Conservation (phyloP, 179 eudicot genomes). For the Silene coronaria region DNA sequence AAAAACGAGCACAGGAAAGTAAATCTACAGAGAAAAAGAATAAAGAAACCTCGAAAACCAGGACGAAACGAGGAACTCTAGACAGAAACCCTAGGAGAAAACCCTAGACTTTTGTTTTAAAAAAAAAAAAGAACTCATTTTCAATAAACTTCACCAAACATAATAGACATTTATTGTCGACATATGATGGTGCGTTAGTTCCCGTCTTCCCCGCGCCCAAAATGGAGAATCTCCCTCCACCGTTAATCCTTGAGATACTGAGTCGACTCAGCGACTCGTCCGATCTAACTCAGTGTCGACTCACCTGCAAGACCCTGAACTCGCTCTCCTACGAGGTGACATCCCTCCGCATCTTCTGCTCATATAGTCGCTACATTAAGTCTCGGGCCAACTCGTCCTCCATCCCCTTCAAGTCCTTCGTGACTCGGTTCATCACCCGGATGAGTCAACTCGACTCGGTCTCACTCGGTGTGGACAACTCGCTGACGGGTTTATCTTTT, state of each 20-base stretch:
- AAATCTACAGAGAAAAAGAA: no score
- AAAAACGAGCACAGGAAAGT: no score
- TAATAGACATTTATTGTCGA: no score
- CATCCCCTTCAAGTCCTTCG: conserved; percentile 43
- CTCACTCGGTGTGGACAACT: conserved; percentile 46
- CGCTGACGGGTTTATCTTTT: conserved; percentile 27
- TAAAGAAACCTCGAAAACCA: no score
- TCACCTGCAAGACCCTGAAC: conserved; percentile 40
- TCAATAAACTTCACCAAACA: no score
- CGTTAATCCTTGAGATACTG: conserved; percentile 43
- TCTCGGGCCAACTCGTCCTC: conserved; percentile 25
- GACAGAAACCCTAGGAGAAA: no score
- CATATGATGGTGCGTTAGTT: no score
- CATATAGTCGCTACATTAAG: conserved; percentile 40
- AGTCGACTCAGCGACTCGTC: conserved; percentile 40
- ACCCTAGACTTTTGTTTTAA: no score
- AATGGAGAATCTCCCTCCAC: conserved; percentile 53
- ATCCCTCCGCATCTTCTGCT: conserved; percentile 41
- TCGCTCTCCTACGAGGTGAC: conserved; percentile 36
- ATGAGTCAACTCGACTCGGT: conserved; percentile 29
- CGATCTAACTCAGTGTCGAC: conserved; percentile 46
- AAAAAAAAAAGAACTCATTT: no score
- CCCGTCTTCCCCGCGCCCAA: not conserved
- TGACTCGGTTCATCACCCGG: conserved; percentile 20
- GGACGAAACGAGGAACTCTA: no score